Evolutionary conservation across 768 basidiomycete genomes (phyloP), one percentile per base, ranked within the genome.

Genomic region (Trametes gibbosa): DNA sequence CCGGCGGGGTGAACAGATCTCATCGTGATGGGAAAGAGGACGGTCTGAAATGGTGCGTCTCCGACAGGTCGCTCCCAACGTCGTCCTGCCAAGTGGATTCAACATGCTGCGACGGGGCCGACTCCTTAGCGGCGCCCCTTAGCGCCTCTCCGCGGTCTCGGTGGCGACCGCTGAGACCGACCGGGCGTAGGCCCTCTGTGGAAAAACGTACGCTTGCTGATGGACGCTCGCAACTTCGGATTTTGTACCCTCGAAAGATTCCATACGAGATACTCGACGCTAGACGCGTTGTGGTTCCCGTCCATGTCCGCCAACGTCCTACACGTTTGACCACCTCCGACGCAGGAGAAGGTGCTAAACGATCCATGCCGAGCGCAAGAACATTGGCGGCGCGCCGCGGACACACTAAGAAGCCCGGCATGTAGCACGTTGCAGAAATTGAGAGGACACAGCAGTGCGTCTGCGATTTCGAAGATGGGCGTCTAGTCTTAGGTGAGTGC

Each of bases 51-150:
- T 55, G 10, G 45, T 48, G 37, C 24, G 9, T 43, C 54, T 48
- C 54, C 54, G 54, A 55, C 35, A 55, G 54, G 54, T 24, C 46
- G 54, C 54, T 53, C 21, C 52, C 54, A 55, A 55, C 45, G 35
- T 39, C 29, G n/a, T n/a, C n/a, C n/a, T n/a, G n/a, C n/a, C n/a
- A n/a, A n/a, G n/a, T n/a, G 35, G 34, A n/a, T 16, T 40, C 50
- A 21, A 45, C 27, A 10, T 21, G n/a, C 37, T 40, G 50, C 3
- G 24, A 19, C 32, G 35, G 37, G 46, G 45, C 23, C 48, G n/a
- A 19, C 23, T 17, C 14, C 13, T 13, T 48, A 17, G 12, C 54
- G 17, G 27, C 43, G 27, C 24, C 46, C 46, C 23, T 34, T 37
- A 19, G 54, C 54, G 54, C 24, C 45, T 55, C 23, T n/a, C n/a